A percentile compares a stretch with the other conserved stretches of the same genome.
Conservation (phyloP, 1,284 basidiomycete genomes). For the Calocybe gambosa region DNA sequence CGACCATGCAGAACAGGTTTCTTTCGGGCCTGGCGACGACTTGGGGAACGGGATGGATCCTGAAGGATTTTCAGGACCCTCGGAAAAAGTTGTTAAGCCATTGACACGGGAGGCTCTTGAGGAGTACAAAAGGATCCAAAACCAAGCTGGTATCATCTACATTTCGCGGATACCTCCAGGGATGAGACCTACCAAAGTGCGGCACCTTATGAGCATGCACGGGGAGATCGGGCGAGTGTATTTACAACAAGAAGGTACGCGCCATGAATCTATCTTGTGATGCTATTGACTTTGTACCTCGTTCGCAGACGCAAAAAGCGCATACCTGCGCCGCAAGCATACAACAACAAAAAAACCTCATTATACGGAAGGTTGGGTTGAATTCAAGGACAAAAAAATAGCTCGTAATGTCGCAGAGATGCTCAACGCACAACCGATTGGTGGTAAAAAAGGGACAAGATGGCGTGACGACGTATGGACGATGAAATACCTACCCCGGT, state of each 20-base stretch:
- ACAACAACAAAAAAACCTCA: conserved; percentile 79
- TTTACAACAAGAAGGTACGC: conserved; percentile 76
- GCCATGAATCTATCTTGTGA: not conserved
- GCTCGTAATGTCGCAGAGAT: conserved; percentile 90
- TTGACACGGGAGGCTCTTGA: conserved; percentile 67
- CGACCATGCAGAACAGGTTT: conserved; percentile 2
- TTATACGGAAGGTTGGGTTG: conserved; percentile 97
- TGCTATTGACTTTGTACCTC: not conserved
- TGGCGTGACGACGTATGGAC: conserved; percentile 99
- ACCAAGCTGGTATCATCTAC: conserved; percentile 83
- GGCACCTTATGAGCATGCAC: conserved; percentile 83
- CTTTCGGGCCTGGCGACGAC: conserved; percentile 5
- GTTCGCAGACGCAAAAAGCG: conserved; percentile 67
- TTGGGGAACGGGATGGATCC: conserved; percentile 44
- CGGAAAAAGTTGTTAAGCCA: conserved; percentile 57
- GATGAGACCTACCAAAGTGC: conserved; percentile 95
- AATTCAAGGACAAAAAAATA: conserved; percentile 91
- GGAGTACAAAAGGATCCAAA: conserved; percentile 63
- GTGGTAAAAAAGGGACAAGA: conserved; percentile 85
- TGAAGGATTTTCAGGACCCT: conserved; percentile 51
- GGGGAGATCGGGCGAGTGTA: conserved; percentile 86
- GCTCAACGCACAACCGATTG: conserved; percentile 95
- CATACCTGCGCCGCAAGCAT: conserved; percentile 72
- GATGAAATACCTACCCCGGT: conserved; percentile 96
- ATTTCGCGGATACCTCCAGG: conserved; percentile 97